A percentile compares a stretch with the other conserved stretches of the same genome.
Conservation (phyloP, 164 flowering plant species). For the Vitis vinifera region ASM3070453v1 NC_081823.1:1938001-1938500, state of each 20-base stretch:
- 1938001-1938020: no score
- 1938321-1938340: no score
- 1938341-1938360: no score
- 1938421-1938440: conserved; percentile 24
- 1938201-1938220: conserved; percentile 23
- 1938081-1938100: neutral
- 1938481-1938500: conserved; percentile 15
- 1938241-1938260: neutral
- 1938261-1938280: conserved; percentile 9
- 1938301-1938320: no score
- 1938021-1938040: no score
- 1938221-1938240: conserved; percentile 4
- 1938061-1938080: no score
- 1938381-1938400: no score
- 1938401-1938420: no score
- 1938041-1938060: no score
- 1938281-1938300: no score
- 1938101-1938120: neutral
- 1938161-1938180: conserved; percentile 8
- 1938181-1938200: conserved; percentile 20
- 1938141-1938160: conserved; percentile 6
- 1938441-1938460: conserved; percentile 10
- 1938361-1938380: no score
- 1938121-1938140: neutral
- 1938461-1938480: conserved; percentile 17